Evolutionary conservation across 257 asterid species (phyloP).

Genomic region (Cruciata laevipes): DNA sequence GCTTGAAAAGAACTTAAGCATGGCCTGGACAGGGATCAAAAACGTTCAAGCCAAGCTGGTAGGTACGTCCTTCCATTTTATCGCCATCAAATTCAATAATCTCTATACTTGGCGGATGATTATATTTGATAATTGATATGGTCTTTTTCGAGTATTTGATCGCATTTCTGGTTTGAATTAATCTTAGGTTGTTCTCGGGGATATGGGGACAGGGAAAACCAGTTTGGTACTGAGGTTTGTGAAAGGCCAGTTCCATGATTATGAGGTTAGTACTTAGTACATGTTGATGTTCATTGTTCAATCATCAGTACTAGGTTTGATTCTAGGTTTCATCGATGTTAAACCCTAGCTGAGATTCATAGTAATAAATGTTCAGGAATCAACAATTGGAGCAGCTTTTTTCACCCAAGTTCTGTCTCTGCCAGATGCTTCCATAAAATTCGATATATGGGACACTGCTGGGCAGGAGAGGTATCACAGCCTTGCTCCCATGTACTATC

Average conservation of each 20-base stretch:
- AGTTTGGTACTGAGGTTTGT: conserved; percentile 33
- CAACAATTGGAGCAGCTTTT: conserved; percentile 37
- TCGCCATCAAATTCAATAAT: background rate
- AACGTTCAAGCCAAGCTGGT: conserved; percentile 32
- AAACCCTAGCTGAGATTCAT: background rate
- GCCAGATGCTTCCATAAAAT: conserved; percentile 23
- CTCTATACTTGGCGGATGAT: background rate
- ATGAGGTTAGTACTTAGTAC: conserved; percentile 22
- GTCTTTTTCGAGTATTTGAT: background rate
- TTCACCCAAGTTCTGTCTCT: conserved; percentile 30
- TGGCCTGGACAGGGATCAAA: conserved; percentile 26
- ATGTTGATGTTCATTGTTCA: background rate
- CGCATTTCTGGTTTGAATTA: background rate
- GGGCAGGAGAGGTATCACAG: conserved; percentile 36
- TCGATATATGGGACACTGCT: conserved; percentile 36
- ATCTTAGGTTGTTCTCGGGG: conserved; percentile 31
- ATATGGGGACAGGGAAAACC: conserved; percentile 38
- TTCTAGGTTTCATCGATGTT: background rate
- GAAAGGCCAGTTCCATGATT: conserved; percentile 29
- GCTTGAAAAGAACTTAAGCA: background rate
- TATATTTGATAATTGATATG: background rate
- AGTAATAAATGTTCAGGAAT: conserved; percentile 17
- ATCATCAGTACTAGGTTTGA: background rate
- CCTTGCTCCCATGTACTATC: conserved; percentile 37
- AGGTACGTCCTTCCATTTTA: conserved; percentile 16